These are phyloP conservation scores for Gossypium australe DNA, from an alignment of 345 rosid genomes.

Conservation along the genomic window DNA sequence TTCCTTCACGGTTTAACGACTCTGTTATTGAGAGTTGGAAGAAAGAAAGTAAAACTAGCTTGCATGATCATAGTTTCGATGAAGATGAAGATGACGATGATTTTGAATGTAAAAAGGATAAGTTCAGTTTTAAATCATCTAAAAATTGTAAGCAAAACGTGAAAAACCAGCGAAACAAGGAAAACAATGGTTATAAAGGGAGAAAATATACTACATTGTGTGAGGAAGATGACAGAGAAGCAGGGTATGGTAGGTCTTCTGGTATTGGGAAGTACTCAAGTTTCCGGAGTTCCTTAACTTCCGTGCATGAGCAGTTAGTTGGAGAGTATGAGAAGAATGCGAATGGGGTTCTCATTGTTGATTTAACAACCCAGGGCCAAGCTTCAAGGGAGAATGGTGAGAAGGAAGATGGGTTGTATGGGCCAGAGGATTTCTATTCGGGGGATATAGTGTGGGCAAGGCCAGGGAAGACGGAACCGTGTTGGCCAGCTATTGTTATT, in stretches of 20 bases:
- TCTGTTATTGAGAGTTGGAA: conserved; percentile 91
- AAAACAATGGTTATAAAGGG: conserved; percentile 27
- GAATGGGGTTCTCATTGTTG: conserved; percentile 14
- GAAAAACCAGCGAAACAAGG: conserved; percentile 33
- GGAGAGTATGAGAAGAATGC: conserved; percentile 30
- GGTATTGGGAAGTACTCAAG: conserved; percentile 17
- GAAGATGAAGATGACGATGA: conserved; percentile 39
- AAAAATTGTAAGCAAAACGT: conserved; percentile 24
- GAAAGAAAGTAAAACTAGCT: conserved; percentile 56
- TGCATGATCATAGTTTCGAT: conserved; percentile 28
- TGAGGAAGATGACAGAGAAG: conserved; percentile 40
- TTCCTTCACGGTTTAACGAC: conserved; percentile 96
- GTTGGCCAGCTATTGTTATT: conserved; percentile 90
- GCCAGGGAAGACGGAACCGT: conserved; percentile 64
- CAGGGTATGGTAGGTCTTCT: conserved; percentile 17
- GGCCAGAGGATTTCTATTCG: conserved; percentile 87
- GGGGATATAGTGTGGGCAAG: conserved; percentile 99
- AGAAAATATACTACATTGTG: conserved; percentile 41
- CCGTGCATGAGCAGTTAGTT: too few relatives aligned
- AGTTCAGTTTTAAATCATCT: conserved; percentile 27
- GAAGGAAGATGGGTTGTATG: conserved; percentile 63
- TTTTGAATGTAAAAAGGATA: conserved; percentile 37
- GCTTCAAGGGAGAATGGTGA: conserved; percentile 26
- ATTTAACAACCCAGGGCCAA: conserved; percentile 22
- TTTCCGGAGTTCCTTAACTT: too few relatives aligned